Evolutionary conservation across 2,329 filamentous ascomycete species (phyloP), one percentile per base, ranked within the genome.

Genomic region (Penicillium nordicum): DNA sequence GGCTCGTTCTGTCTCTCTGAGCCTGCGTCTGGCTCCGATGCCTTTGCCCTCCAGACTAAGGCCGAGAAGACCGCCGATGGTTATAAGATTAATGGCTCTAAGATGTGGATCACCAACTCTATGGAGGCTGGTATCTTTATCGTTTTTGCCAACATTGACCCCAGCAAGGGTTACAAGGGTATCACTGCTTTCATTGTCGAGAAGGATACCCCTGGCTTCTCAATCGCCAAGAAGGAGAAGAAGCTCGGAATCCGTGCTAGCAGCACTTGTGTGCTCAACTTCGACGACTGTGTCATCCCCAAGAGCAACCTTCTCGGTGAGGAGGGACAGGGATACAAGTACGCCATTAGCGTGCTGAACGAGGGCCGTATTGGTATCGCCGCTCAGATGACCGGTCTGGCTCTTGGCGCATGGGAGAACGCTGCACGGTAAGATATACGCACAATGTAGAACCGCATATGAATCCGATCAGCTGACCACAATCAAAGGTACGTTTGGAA

Each of bases 41-140:
- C 94, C 40, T 99, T 99, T 71, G 95, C 95, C 1, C 82, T 99
- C 62, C 88, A 91, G 65, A 97, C 94, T 55, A 92, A 90, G 74
- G 94, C 94, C 42, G 87, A 85, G 56, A 90, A 92, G 80, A 94
- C 90, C 0, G 82, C 85, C 23, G 83, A 86, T 62, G 92, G 93
- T 34, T 99, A 93, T 80, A 87, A 83, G 76, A 89, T 99, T 75
- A 89, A 85, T 59, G 94, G 94, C 48, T 87, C 85, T 75, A 99
- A 99, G 84, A 99, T 99, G 94, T 99, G 94, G 94, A 99, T 99
- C 77, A 99, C 94, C 62, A 99, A 99, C 82, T 88, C 89, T 49
- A 87, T 93, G 79, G 94, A 99, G 78, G 89, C 94, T 21, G 86
- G 87, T 58, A 88, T 97, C 80, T 99, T 97, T 79, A 93, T 99